phyloP scores from a whole-genome alignment of 2,329 filamentous ascomycete species.

The Herpomyces periplanetae region DNA sequence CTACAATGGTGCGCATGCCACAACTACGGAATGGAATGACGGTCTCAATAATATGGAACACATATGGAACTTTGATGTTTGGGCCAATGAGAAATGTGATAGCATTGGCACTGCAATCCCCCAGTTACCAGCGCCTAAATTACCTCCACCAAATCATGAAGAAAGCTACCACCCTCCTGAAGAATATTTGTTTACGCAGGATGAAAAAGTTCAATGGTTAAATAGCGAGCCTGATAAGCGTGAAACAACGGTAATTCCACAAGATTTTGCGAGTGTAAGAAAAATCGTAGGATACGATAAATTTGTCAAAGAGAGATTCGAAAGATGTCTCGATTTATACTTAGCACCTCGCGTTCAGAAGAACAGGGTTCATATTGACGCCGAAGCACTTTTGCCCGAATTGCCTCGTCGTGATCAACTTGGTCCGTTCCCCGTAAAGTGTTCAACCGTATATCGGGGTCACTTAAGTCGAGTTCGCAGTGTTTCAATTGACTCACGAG shows the following conservation, averaged over 20 bases:
- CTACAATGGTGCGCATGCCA: conserved; percentile 36
- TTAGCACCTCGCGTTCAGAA: conserved; percentile 63
- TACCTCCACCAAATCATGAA: conserved; percentile 68
- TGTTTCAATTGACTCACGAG: conserved; percentile 45
- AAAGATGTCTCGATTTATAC: conserved; percentile 76
- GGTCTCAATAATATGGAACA: conserved; percentile 31
- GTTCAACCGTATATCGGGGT: conserved; percentile 48
- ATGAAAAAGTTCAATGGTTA: conserved; percentile 55
- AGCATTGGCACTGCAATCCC: conserved; percentile 36
- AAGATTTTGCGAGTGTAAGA: conserved; percentile 40
- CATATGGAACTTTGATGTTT: too few species aligned
- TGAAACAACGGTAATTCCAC: conserved; percentile 53
- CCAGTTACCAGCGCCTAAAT: conserved; percentile 81
- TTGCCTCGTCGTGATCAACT: conserved; percentile 70
- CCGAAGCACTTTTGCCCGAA: conserved; percentile 61
- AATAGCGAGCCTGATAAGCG: conserved; percentile 55
- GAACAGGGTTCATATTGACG: conserved; percentile 86
- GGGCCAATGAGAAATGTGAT: conserved; percentile 89
- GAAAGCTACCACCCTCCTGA: conserved; percentile 82
- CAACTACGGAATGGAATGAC: conserved; percentile 24
- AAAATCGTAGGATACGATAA: conserved; percentile 65
- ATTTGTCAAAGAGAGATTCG: conserved; percentile 81
- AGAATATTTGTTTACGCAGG: conserved; percentile 58
- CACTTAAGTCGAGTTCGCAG: conserved; percentile 61
- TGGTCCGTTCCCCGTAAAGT: conserved; percentile 68